A percentile compares a stretch with the other conserved stretches of the same genome.
Evolutionary conservation across 371 early-diverging fungal species (phyloP).

Genomic region (Lichtheimia ramosa): DNA sequence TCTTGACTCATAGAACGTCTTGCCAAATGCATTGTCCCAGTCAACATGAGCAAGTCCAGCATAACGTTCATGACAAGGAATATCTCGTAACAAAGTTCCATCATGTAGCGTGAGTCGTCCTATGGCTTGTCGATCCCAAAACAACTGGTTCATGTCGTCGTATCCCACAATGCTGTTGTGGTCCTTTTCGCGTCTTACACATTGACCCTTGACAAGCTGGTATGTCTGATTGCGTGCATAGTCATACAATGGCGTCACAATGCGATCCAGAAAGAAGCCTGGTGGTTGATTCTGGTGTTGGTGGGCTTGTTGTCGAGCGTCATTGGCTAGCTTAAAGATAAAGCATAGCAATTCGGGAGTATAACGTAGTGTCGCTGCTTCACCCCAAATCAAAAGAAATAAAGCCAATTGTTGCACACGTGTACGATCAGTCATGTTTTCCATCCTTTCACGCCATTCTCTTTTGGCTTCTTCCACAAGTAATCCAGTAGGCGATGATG

Average conservation of each 20-base stretch:
- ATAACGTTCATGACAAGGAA: constrained; percentile 66
- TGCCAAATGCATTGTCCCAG: constrained; percentile 72
- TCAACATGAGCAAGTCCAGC: constrained; percentile 55
- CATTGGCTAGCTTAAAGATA: constrained; percentile 74
- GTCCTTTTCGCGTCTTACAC: constrained; percentile 78
- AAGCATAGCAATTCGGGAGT: constrained; percentile 82
- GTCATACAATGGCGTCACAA: constrained; percentile 77
- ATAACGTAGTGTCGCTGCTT: constrained; percentile 81
- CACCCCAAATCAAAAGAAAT: constrained; percentile 87
- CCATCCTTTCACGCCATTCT: constrained; percentile 77
- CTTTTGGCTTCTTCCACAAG: constrained; percentile 61
- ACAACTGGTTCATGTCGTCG: constrained; percentile 88
- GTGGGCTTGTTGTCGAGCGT: constrained; percentile 24
- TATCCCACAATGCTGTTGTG: constrained; percentile 84
- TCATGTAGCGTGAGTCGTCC: constrained; percentile 60
- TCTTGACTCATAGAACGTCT: constrained; percentile 85
- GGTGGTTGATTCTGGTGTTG: constrained; percentile 10
- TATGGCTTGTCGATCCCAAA: constrained; percentile 77
- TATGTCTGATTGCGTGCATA: constrained; percentile 79
- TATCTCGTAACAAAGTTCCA: constrained; percentile 57
- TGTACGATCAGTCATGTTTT: constrained; percentile 61
- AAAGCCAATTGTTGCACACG: constrained; percentile 77
- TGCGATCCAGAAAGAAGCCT: constrained; percentile 66
- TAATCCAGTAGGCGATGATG: constrained; percentile 26
- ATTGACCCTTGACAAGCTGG: constrained; percentile 71